Conservation (phyloP, 192 early-diverging fungal genomes). For the Entomortierella beljakovae region DNA sequence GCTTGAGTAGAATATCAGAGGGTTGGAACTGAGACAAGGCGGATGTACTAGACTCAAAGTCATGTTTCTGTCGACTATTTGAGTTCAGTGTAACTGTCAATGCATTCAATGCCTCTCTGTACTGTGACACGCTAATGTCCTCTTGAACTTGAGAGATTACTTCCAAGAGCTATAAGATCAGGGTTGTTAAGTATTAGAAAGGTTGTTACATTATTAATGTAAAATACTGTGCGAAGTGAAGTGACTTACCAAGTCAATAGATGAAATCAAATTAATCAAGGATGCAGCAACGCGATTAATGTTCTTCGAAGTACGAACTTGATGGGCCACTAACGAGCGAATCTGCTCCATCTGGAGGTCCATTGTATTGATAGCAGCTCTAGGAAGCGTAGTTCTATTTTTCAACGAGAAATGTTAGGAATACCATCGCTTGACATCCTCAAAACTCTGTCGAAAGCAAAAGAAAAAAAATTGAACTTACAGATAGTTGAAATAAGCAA, state of each 20-base stretch:
- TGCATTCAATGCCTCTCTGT: conserved; percentile 19
- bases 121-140: conserved; percentile 15
- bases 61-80: conserved; percentile 16
- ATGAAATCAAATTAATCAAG: conserved; percentile 40
- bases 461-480: too few relatives aligned
- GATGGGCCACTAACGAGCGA: conserved; percentile 42
- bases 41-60: conserved; percentile 7
- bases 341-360: conserved; percentile 51
- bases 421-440: too few relatives aligned
- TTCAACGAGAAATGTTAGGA: not conserved
- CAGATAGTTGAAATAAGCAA: conserved; percentile 61
- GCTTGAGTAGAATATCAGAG: conserved; percentile 20
- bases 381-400: conserved; percentile 44
- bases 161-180: conserved; percentile 33
- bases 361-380: conserved; percentile 45
- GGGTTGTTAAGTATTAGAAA: not conserved
- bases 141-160: conserved; percentile 31
- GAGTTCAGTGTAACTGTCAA: conserved; percentile 11
- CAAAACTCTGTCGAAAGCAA: too few relatives aligned
- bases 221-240: not conserved
- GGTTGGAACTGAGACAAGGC: conserved; percentile 19
- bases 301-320: conserved; percentile 37
- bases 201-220: not conserved
- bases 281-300: conserved; percentile 50
- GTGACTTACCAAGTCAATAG: conserved; percentile 34